These are phyloP conservation scores for Leccinellum luteum DNA, from an alignment of 768 basidiomycete species.

Conservation along the genomic window DNA sequence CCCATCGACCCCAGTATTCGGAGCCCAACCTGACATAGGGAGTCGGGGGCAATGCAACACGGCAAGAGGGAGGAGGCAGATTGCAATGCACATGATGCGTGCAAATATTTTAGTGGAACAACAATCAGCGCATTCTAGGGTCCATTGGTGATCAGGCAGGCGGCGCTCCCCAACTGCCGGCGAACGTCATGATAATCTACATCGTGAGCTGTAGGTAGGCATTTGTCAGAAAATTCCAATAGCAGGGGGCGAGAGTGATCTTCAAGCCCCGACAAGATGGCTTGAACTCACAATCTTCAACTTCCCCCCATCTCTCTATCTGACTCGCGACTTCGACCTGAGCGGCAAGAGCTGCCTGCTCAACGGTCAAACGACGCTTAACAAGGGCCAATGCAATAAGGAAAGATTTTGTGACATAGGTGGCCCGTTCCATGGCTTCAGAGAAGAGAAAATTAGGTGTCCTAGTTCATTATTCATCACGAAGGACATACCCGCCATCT, in stretches of 20 bases:
- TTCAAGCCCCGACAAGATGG: slow-evolving; percentile 5
- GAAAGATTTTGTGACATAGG: slow-evolving; percentile 88
- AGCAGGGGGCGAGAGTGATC: not conserved
- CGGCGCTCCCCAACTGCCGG: slow-evolving; percentile 78
- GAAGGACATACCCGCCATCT: slow-evolving; percentile 74
- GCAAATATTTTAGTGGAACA: slow-evolving; percentile 6
- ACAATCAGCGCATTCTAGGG: slow-evolving; percentile 16
- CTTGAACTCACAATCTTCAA: slow-evolving; percentile 86
- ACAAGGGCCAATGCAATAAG: slow-evolving; percentile 84
- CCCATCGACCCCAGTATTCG: slow-evolving; percentile 12
- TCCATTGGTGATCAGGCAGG: slow-evolving; percentile 51
- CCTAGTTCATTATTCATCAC: not conserved
- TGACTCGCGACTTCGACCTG: slow-evolving; percentile 95
- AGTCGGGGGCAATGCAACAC: slow-evolving; percentile 5
- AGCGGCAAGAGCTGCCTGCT: slow-evolving; percentile 81
- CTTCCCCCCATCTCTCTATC: slow-evolving; percentile 98
- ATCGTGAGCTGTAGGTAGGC: slow-evolving; percentile 76
- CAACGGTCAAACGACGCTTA: slow-evolving; percentile 68
- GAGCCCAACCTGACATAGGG: slow-evolving; percentile 11
- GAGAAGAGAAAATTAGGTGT: not conserved
- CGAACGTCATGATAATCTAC: slow-evolving; percentile 95
- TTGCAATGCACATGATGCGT: slow-evolving; percentile 1
- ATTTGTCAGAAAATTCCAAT: slow-evolving; percentile 11
- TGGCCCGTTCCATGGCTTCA: slow-evolving; percentile 87
- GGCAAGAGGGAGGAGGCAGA: not conserved